Percentiles rank a stretch among this genome's conserved stretches.
phyloP scores from a whole-genome alignment of 2,329 filamentous ascomycete genomes.

The Penicillium brevicompactum region DNA sequence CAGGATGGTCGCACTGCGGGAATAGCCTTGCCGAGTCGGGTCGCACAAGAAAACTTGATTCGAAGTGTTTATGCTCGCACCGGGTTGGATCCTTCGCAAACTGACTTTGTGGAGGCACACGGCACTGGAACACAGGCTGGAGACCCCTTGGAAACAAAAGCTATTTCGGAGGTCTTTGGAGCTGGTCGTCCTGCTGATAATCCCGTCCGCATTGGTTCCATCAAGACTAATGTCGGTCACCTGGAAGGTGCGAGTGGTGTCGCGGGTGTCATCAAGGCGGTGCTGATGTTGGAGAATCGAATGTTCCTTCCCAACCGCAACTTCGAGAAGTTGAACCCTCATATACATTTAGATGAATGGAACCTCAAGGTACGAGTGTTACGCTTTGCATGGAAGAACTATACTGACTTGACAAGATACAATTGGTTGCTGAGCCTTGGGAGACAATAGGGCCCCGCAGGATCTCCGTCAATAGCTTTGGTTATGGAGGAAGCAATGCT shows the following conservation, averaged over 20 bases:
- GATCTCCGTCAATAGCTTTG: constrained; percentile 45
- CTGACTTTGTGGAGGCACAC: constrained; percentile 28
- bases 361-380: constrained; percentile 32
- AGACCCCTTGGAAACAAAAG: constrained; percentile 31
- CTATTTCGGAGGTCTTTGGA: constrained; percentile 26
- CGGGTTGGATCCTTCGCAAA: constrained; percentile 23
- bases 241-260: constrained; percentile 31
- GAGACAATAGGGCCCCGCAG: constrained; percentile 4
- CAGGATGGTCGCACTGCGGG: constrained; percentile 50
- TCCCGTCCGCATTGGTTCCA: constrained; percentile 24
- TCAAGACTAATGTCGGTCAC: constrained; percentile 32
- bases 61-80: constrained; percentile 28
- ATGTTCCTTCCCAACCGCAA: constrained; percentile 48
- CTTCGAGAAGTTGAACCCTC: constrained; percentile 43
- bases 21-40: constrained; percentile 45
- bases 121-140: constrained; percentile 35
- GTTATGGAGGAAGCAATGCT: constrained; percentile 51
- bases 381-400: neutral
- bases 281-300: constrained; percentile 47
- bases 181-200: constrained; percentile 9
- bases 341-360: constrained; percentile 39
- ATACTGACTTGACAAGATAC: constrained; percentile 8
- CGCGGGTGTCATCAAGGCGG: constrained; percentile 42
- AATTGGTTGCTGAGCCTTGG: constrained; percentile 9
- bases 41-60: constrained; percentile 36